phyloP scores from a whole-genome alignment of 2,329 filamentous ascomycete genomes.

The Seiridium cupressi region DNA sequence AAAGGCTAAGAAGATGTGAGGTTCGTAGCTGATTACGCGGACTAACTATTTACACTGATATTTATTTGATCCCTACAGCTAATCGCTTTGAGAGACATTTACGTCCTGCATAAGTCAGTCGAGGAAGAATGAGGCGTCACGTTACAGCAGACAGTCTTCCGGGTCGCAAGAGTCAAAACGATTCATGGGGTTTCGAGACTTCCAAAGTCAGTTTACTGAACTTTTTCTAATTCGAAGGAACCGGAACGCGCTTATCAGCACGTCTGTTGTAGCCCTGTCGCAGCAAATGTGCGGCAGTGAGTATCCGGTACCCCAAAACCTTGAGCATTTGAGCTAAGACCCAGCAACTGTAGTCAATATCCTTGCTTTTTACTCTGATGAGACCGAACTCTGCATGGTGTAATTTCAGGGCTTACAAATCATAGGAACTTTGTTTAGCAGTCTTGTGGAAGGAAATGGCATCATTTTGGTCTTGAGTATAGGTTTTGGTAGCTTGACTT shows the following conservation, averaged over 20 bases:
- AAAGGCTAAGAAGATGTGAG: slow-evolving; percentile 32
- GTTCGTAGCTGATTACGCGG: neutral
- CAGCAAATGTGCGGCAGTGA: slow-evolving; percentile 33
- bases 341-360: slow-evolving; percentile 33
- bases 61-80: neutral
- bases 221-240: slow-evolving; percentile 21
- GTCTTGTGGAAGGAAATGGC: too few relatives aligned
- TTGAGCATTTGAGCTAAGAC: neutral
- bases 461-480: neutral
- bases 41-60: neutral
- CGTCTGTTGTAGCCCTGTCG: slow-evolving; percentile 26
- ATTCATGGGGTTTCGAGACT: neutral
- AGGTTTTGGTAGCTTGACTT: neutral
- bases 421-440: too few relatives aligned
- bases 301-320: slow-evolving; percentile 6
- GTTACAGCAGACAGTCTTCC: neutral
- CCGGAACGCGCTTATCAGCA: slow-evolving; percentile 30
- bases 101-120: slow-evolving; percentile 29
- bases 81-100: slow-evolving; percentile 26
- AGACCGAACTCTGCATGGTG: too few relatives aligned
- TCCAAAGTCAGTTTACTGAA: slow-evolving; percentile 1
- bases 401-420: too few relatives aligned
- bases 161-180: neutral
- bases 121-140: too few relatives aligned
- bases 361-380: slow-evolving; percentile 43